Base-by-base conservation (phyloP, 306 rosid genomes). In the Ochetophila trinervis region DNA sequence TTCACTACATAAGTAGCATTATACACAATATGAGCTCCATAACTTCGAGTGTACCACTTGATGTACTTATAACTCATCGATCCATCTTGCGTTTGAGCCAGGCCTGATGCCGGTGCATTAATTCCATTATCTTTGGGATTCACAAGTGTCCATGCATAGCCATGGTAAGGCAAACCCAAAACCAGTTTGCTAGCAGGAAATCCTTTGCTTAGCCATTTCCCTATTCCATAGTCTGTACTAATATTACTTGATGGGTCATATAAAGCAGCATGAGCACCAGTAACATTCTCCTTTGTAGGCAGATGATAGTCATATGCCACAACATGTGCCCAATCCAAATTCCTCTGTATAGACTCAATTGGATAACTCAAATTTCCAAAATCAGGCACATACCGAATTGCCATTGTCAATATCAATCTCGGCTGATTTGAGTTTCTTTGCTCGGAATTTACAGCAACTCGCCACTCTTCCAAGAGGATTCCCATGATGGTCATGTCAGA, bases 401-500 rank as follows among this genome's bases (percentile, higher is more conserved):
- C 85, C 40, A 74, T 79, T 8, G 91, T 76, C 48, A 83, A 45
- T 0, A 73, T 27, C 52, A 83, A 54, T n/a, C 35, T 30, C 5
- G 69, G 14, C 20, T 36, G 57, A 5, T 35, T 75, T 1, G 79
- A 45, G 60, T 24, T 62, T 1, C n/a, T 49, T 5, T 85, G 37
- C 10, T 86, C 85, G 15, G 48, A 17, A 0, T 13, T 17, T 17
- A 76, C 17, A 6, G 79, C 65, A 12, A 72, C 66, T 69, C 74
- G 57, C 88, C 86, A 83, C 23, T 86, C 85, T 0, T 21, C 63
- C 54, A 86, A 60, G 14, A 86, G 80, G 5, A 36, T 62, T 5
- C 45, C 86, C 16, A 71, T 40, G 55, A 79, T 86, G 58, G 67
- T 8, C 65, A 22, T 76, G 5, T 79, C 83, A 0, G 76, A 4